Conservation (phyloP, 2,329 filamentous ascomycete genomes). For the Ascochyta viciae-villosae region DNA sequence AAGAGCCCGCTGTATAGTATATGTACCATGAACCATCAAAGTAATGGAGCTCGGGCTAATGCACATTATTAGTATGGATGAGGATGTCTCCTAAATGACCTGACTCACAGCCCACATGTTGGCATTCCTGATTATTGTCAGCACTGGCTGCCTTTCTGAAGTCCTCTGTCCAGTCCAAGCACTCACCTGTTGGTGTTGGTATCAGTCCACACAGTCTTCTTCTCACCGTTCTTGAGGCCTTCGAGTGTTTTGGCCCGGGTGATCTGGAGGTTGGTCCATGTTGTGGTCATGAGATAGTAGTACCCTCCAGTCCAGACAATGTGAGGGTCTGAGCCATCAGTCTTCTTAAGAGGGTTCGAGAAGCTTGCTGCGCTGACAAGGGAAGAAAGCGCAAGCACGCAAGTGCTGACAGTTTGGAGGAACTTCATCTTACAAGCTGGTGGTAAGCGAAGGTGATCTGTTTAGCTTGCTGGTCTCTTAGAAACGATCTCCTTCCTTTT, state of each 20-base stretch:
- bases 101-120: slow-evolving; percentile 58
- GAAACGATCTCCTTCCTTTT: neutral
- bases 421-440: slow-evolving; percentile 22
- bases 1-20: slow-evolving; percentile 63
- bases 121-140: slow-evolving; percentile 47
- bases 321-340: slow-evolving; percentile 61
- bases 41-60: slow-evolving; percentile 60
- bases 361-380: slow-evolving; percentile 50
- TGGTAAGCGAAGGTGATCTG: neutral
- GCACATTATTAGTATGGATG: neutral
- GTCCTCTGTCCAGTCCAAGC: slow-evolving; percentile 40
- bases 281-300: slow-evolving; percentile 65
- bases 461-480: neutral
- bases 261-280: slow-evolving; percentile 64
- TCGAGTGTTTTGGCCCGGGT: slow-evolving; percentile 61
- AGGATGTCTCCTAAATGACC: neutral
- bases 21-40: slow-evolving; percentile 60
- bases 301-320: slow-evolving; percentile 61
- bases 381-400: slow-evolving; percentile 26
- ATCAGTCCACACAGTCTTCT: slow-evolving; percentile 60
- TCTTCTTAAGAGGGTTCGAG: slow-evolving; percentile 61
- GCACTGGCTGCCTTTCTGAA: slow-evolving; percentile 21
- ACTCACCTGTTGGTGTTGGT: slow-evolving; percentile 46
- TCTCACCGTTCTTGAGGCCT: slow-evolving; percentile 62
- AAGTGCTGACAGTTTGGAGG: slow-evolving; percentile 17